Evolutionary conservation across 140 eudicot species (phyloP).

Genomic region (Artemisia princeps): DNA sequence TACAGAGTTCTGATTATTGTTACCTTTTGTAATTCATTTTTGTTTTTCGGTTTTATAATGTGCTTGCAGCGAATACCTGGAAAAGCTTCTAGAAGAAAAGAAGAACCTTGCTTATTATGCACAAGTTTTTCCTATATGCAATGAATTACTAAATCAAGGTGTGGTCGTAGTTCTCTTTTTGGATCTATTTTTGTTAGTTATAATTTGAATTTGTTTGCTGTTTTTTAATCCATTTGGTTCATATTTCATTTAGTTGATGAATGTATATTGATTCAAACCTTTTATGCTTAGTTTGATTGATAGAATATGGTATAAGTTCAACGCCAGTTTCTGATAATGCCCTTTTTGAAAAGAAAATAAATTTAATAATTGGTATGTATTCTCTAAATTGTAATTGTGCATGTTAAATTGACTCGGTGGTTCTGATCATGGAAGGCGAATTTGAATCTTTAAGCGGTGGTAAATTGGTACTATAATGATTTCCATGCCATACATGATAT

Average conservation of each 20-base stretch:
- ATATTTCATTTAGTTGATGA: background rate
- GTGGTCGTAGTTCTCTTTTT: constrained; percentile 13
- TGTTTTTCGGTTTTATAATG: constrained; percentile 11
- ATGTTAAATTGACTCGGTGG: background rate
- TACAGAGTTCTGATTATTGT: constrained; percentile 7
- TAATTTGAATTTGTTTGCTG: background rate
- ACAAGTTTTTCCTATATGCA: constrained; percentile 59
- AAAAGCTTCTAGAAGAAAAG: constrained; percentile 56
- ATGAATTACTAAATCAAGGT: constrained; percentile 61
- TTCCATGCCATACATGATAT: constrained; percentile 11
- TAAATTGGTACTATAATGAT: background rate
- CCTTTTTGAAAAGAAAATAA: constrained; percentile 16
- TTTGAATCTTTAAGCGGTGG: constrained; percentile 2
- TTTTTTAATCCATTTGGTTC: background rate
- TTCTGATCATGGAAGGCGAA: constrained; percentile 1
- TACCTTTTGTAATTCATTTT: constrained; percentile 1
- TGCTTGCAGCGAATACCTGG: constrained; percentile 51
- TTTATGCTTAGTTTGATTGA: constrained; percentile 10
- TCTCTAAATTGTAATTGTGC: constrained; percentile 1
- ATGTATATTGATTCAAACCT: background rate
- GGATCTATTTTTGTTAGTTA: constrained; percentile 23
- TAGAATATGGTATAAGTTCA: background rate
- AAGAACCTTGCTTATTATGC: constrained; percentile 45
- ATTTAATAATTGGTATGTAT: constrained; percentile 1
- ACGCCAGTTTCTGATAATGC: background rate